Base-by-base conservation (phyloP, 768 basidiomycete species). In the Tubosaeta sp. region DNA sequence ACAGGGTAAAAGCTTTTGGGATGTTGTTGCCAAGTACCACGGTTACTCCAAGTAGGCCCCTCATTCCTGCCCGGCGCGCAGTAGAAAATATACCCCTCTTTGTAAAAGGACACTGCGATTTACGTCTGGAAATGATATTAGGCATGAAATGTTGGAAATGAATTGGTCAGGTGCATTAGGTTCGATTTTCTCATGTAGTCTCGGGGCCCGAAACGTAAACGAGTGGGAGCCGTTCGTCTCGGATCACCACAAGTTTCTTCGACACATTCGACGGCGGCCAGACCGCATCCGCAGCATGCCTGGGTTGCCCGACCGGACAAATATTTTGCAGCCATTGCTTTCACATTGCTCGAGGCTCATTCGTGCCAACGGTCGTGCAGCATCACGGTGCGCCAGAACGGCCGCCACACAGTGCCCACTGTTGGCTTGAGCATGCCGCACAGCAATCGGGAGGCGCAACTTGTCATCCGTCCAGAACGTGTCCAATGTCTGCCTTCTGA, bases 1-100 rank as follows among this genome's bases (percentile, higher is more conserved):
- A 46, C 84, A 86, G 52, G 84, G 84, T 18, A 74, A 75, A 56
- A 49, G 66, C 12, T 86, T 86, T 69, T 80, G 74, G 62, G 73
- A 79, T 43, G 66, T 58, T 32, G 72, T 81, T 19, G 56, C 75
- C 54, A 75, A 70, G 62, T 62, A 68, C 51, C 53, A 66, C 18
- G 58, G 57, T 5, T 24, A 22, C 38, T 39, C 56, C 49, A 52
- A 56, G 46, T 64, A 65, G 32, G 49, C 29, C 6, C 30, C 3
- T 32, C 39, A 1, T 22, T 13, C 18, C 27, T 25, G 22, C n/a
- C 27, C 14, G 4, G 16, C 3, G 40, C 22, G 24, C 16, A 8
- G 40, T 25, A 25, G 40, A 14, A 27, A 4, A 39, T 5, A 13
- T 39, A 39, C 38, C 22, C 21, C 13, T 41, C 21, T 39, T 11